Conservation (phyloP, 2,329 filamentous ascomycete species). For the Penicillium frequentans region DNA sequence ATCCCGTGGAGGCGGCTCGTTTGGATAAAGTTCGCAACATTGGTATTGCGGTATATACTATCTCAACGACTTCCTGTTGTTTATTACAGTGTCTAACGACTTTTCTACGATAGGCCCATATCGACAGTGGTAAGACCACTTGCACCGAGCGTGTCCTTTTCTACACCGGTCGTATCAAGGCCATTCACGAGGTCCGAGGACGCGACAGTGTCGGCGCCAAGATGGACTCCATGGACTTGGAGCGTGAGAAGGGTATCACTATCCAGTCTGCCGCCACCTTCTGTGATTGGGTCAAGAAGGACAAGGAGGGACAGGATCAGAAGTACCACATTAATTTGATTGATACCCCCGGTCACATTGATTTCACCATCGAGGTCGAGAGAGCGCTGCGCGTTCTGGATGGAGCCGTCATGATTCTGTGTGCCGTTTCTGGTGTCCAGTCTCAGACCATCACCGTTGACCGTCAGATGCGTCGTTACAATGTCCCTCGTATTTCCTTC, state of each 20-base stretch:
- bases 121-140: constrained; percentile 98
- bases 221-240: constrained; percentile 99
- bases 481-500: constrained; percentile 91
- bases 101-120: constrained; percentile 69
- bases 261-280: constrained; percentile 98
- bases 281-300: constrained; percentile 91
- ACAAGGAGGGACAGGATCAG: constrained; percentile 73
- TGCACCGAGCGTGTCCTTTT: constrained; percentile 94
- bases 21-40: constrained; percentile 89
- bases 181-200: constrained; percentile 88
- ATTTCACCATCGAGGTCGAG: constrained; percentile 99
- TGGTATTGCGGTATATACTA: constrained; percentile 79
- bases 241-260: constrained; percentile 97
- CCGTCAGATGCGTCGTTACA: constrained; percentile 97
- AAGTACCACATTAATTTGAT: constrained; percentile 98
- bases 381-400: constrained; percentile 91
- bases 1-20: constrained; percentile 73
- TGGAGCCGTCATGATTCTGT: constrained; percentile 97
- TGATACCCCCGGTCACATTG: constrained; percentile 96
- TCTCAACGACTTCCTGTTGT: not conserved
- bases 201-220: constrained; percentile 95
- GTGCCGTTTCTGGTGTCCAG: constrained; percentile 94
- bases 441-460: constrained; percentile 98
- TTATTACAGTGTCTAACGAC: constrained; percentile 1
- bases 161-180: constrained; percentile 95